phyloP scores from a whole-genome alignment of 2,329 filamentous ascomycete genomes.

The Xenosphaeropsis pyriputrescens region DNA sequence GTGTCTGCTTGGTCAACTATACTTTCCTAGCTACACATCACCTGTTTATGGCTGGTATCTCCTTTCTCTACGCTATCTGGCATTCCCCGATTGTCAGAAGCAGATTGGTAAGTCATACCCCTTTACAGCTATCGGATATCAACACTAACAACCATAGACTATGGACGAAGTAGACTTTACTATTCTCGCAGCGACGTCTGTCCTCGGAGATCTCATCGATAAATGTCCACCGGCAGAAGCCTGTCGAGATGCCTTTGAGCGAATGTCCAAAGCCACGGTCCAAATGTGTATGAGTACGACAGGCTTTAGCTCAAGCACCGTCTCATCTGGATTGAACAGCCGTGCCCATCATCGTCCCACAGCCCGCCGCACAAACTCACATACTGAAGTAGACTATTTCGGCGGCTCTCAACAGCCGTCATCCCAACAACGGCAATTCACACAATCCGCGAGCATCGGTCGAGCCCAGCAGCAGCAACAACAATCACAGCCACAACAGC shows the following conservation, averaged over 20 bases:
- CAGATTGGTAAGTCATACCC: conserved; percentile 49
- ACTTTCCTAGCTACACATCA: conserved; percentile 93
- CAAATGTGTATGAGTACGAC: conserved; percentile 83
- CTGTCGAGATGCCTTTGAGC: conserved; percentile 85
- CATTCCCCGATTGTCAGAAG: conserved; percentile 82
- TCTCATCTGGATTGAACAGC: conserved; percentile 1
- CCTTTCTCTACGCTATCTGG: conserved; percentile 95
- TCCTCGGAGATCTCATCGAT: conserved; percentile 80
- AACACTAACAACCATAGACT: conserved; percentile 29
- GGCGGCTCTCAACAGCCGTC: conserved; percentile 4
- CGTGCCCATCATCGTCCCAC: not conserved
- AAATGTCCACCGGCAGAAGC: conserved; percentile 93
- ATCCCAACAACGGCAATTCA: conserved; percentile 5
- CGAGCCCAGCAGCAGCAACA: conserved; percentile 4
- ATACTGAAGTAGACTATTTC: not conserved
- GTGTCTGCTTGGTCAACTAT: conserved; percentile 83
- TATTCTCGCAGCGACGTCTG: conserved; percentile 81
- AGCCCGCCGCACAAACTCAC: not conserved
- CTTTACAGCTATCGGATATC: conserved; percentile 2
- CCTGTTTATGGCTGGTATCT: conserved; percentile 93
- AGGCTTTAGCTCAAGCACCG: conserved; percentile 14
- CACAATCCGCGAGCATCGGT: not conserved
- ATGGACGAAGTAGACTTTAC: conserved; percentile 98
- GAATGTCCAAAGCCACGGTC: conserved; percentile 89
- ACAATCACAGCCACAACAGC: conserved; percentile 6